A percentile compares a stretch with the other conserved stretches of the same genome.
Evolutionary conservation across 148 eudicot species (phyloP).

Genomic region (Vaccinium vitisidaea): DNA sequence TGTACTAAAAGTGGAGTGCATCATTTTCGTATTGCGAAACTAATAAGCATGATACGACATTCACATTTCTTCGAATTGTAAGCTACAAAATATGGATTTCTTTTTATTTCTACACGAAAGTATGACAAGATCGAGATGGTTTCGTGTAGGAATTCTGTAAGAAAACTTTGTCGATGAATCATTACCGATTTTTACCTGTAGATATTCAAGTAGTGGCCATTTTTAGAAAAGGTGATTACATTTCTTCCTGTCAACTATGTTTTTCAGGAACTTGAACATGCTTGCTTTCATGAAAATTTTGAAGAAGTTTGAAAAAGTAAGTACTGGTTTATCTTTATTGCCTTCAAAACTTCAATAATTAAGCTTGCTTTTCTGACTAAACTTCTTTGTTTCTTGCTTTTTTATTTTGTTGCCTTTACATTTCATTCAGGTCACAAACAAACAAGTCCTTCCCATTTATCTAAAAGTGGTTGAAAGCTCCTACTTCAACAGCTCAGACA

Average conservation of each 20-base stretch:
- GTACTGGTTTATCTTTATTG: slow-evolving; percentile 21
- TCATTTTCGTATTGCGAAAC: neutral
- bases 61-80: neutral
- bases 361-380: slow-evolving; percentile 11
- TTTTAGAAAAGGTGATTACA: neutral
- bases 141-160: neutral
- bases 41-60: neutral
- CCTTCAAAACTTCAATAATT: neutral
- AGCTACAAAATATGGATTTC: neutral
- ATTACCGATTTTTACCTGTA: neutral
- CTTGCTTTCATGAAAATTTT: slow-evolving; percentile 85
- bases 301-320: slow-evolving; percentile 92
- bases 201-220: slow-evolving; percentile 11
- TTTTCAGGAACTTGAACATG: slow-evolving; percentile 90
- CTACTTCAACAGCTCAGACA: slow-evolving; percentile 87
- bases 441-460: slow-evolving; percentile 78
- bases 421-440: slow-evolving; percentile 74
- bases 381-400: no score
- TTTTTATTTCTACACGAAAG: neutral
- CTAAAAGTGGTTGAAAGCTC: slow-evolving; percentile 88
- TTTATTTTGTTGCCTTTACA: neutral
- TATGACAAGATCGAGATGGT: neutral
- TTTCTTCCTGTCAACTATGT: slow-evolving; percentile 9
- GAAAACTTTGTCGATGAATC: neutral
- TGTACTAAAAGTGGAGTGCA: neutral